Evolutionary conservation across 2,329 filamentous ascomycete species (phyloP), one percentile per base, ranked within the genome.

Genomic region (Cryphonectria parasitica): DNA sequence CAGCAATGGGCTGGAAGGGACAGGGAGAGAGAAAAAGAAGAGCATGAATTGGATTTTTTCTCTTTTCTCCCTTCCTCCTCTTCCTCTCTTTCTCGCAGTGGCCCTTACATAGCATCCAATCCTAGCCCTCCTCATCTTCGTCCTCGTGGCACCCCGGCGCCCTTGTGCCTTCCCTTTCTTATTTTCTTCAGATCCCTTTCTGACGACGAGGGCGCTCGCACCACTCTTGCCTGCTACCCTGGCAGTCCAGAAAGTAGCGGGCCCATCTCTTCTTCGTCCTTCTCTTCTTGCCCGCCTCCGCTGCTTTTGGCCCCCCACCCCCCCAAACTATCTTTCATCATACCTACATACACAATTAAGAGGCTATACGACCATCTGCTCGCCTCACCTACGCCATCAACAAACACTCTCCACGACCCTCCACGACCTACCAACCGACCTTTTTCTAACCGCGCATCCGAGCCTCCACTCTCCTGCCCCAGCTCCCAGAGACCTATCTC

Each of bases 221-320:
- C 60, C 60, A 62, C 61, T 64, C 22, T 45, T 39, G 61, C 61
- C 61, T 39, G 61, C 61, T 64, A 43, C 28, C 54, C 54, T 58
- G 15, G 54, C 45, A 2, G 19, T 25, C 25, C 3, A n/a, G n/a
- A 43, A 43, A 43, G 41, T 43, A 64, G 61, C 61, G 61, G 61
- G 36, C 28, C 61, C 61, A 19, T 64, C 19, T 64, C 36, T 31
- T 64, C 61, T 31, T 45, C 61, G 28, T 28, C n/a, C 22, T 64
- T 45, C 39, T 45, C 61, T 45, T 45, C 39, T 43, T 39, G n/a
- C 39, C 36, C 39, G 36, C 13, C 39, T 64, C n/a, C 61, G 61
- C 39, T 43, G n/a, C 6, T 17, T 28, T 25, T 60, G 13, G 19
- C 10, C 2, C 61, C 61, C n/a, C 45, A 15, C 3, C 61, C 61